Evolutionary conservation across 2,329 filamentous ascomycete genomes (phyloP).

Genomic region (Leptographium lundbergii): DNA sequence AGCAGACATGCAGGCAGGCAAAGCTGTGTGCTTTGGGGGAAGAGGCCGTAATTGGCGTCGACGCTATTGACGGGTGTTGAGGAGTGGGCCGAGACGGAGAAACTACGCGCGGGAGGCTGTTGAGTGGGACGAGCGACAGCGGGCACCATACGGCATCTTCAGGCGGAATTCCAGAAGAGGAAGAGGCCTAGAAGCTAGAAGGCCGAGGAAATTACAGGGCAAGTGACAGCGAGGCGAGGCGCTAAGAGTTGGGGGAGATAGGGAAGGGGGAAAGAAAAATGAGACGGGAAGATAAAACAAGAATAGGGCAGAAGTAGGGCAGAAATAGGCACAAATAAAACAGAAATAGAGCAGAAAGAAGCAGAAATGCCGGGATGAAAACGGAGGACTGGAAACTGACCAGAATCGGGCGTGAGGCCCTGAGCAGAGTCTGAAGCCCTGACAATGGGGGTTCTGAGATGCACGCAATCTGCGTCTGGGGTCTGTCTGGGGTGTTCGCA

Average conservation of each 20-base stretch:
- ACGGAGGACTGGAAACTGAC: too few relatives aligned
- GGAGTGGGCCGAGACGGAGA: constrained; percentile 6
- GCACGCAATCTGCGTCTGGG: neutral
- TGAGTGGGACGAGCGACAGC: constrained; percentile 1
- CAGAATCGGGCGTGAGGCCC: neutral
- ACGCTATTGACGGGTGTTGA: constrained; percentile 3
- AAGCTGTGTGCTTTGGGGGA: neutral
- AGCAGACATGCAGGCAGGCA: neutral
- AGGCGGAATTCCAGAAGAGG: neutral
- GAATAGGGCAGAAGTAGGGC: neutral
- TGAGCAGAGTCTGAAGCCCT: neutral
- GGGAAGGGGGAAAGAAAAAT: neutral
- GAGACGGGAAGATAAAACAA: too few relatives aligned
- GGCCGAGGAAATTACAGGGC: neutral
- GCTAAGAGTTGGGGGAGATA: neutral
- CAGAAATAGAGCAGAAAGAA: neutral
- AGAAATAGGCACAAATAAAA: too few relatives aligned
- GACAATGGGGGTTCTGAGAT: neutral
- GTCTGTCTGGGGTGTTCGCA: neutral
- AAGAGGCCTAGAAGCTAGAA: neutral
- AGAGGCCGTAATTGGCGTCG: neutral
- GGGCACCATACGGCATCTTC: neutral
- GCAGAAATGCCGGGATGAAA: neutral
- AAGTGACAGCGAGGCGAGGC: neutral
- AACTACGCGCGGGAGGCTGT: constrained; percentile 2